Conservation (phyloP, 805 yeast genomes). For the Phaffomyces opuntiae region DNA sequence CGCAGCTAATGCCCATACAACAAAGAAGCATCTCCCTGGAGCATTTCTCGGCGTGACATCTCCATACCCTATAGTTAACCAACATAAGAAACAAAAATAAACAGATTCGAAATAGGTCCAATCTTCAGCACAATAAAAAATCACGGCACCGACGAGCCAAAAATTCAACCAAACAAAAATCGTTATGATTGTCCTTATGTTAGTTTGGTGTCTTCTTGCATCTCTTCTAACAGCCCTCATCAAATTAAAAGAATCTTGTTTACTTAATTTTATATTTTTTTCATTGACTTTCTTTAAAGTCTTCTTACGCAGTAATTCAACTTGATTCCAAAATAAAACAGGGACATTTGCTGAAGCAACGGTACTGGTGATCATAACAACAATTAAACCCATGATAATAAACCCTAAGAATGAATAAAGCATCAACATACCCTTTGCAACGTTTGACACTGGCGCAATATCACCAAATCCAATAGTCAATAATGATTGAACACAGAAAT, state of each 20-base stretch:
- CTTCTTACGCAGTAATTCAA: slow-evolving; percentile 43
- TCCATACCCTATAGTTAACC: slow-evolving; percentile 83
- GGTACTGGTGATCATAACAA: slow-evolving; percentile 62
- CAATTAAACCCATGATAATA: slow-evolving; percentile 63
- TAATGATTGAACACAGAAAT: slow-evolving; percentile 65
- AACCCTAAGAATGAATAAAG: slow-evolving; percentile 67
- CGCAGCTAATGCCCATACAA: slow-evolving; percentile 75
- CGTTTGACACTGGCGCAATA: slow-evolving; percentile 45
- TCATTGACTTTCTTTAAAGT: slow-evolving; percentile 19
- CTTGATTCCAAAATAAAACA: slow-evolving; percentile 56
- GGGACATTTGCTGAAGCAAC: slow-evolving; percentile 56
- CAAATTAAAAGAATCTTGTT: slow-evolving; percentile 43
- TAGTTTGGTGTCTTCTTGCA: slow-evolving; percentile 33
- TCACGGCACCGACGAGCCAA: slow-evolving; percentile 69
- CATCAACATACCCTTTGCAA: slow-evolving; percentile 51
- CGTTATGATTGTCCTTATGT: slow-evolving; percentile 33
- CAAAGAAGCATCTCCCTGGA: slow-evolving; percentile 68
- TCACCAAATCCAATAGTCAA: slow-evolving; percentile 83
- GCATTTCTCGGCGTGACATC: slow-evolving; percentile 56
- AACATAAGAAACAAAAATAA: slow-evolving; percentile 72
- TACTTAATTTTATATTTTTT: slow-evolving; percentile 24
- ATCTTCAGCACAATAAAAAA: slow-evolving; percentile 50
- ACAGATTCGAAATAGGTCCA: slow-evolving; percentile 69
- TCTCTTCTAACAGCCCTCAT: slow-evolving; percentile 46
- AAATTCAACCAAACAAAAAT: slow-evolving; percentile 43